Conservation (phyloP, 75 land plant species). For the Larix kaempferi region DNA sequence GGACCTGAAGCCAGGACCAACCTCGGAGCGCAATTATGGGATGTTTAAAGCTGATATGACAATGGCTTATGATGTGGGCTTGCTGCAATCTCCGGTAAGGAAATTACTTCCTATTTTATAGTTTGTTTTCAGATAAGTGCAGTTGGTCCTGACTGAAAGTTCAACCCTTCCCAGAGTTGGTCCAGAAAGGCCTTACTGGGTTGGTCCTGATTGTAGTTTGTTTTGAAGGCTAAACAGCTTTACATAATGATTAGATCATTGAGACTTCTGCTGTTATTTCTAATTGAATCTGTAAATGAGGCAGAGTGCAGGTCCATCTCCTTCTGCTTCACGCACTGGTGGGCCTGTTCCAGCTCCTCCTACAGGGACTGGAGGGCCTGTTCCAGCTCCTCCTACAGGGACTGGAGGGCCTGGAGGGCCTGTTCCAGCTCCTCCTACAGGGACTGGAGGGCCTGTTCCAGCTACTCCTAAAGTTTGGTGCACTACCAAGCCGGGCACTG, state of each 20-base stretch:
- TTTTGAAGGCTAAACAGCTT: neutral
- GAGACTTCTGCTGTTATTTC: neutral
- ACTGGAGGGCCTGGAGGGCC: neutral
- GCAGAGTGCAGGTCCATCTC: slow-evolving; percentile 3
- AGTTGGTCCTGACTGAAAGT: neutral
- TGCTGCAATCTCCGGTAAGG: neutral
- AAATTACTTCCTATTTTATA: no score
- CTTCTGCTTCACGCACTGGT: neutral
- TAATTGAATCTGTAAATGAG: neutral
- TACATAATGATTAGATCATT: neutral
- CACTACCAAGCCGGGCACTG: slow-evolving; percentile 42
- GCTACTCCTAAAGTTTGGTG: slow-evolving; percentile 41
- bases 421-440: no score
- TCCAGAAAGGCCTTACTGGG: neutral
- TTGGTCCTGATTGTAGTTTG: neutral
- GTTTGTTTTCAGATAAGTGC: slow-evolving; percentile 5
- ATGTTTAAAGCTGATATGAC: slow-evolving; percentile 49
- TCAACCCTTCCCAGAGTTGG: neutral
- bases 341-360: no score
- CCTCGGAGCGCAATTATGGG: slow-evolving; percentile 70
- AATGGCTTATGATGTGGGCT: slow-evolving; percentile 34
- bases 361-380: neutral
- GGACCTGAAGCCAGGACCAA: slow-evolving; percentile 59
- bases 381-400: slow-evolving; percentile 6
- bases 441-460: slow-evolving; percentile 1